Evolutionary conservation across 2,329 filamentous ascomycete species (phyloP).

Genomic region (Incumbomyces lentus): DNA sequence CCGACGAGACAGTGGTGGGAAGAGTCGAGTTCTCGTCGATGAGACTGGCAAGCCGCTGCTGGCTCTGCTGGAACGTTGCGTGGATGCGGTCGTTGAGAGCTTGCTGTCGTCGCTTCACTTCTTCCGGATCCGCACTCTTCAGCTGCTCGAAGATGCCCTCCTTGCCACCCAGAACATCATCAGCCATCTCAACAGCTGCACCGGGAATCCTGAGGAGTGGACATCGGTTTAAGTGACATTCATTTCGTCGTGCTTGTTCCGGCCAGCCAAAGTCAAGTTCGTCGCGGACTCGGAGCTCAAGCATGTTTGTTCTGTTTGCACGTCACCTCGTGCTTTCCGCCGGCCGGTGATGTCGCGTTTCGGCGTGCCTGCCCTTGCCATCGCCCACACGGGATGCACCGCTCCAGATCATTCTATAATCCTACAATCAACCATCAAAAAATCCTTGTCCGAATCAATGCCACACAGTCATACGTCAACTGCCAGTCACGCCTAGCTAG

Average conservation of each 20-base stretch:
- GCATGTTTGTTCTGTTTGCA: not conserved
- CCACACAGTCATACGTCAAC: too few relatives aligned
- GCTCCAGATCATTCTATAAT: conserved; percentile 29
- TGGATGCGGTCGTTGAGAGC: conserved; percentile 49
- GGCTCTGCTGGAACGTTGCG: conserved; percentile 51
- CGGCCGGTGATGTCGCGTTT: conserved; percentile 6
- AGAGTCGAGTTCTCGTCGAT: conserved; percentile 73
- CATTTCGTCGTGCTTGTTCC: too few relatives aligned
- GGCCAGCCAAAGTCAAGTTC: too few relatives aligned
- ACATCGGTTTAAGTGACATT: not conserved
- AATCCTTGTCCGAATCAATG: too few relatives aligned
- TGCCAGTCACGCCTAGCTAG: too few relatives aligned
- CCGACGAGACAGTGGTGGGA: conserved; percentile 76
- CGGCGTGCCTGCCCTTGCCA: not conserved
- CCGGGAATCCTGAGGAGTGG: not conserved
- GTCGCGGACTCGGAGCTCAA: too few relatives aligned
- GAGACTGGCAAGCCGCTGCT: conserved; percentile 54
- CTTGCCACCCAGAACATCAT: conserved; percentile 2
- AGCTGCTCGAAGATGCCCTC: conserved; percentile 17
- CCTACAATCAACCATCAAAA: too few relatives aligned
- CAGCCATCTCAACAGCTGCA: conserved; percentile 1
- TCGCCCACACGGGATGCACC: too few relatives aligned
- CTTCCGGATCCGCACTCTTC: conserved; percentile 40
- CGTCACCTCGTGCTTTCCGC: not conserved
- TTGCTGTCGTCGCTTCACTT: conserved; percentile 49